phyloP scores from a whole-genome alignment of 805 yeast genomes.

The Lipomyces lipofer region DNA sequence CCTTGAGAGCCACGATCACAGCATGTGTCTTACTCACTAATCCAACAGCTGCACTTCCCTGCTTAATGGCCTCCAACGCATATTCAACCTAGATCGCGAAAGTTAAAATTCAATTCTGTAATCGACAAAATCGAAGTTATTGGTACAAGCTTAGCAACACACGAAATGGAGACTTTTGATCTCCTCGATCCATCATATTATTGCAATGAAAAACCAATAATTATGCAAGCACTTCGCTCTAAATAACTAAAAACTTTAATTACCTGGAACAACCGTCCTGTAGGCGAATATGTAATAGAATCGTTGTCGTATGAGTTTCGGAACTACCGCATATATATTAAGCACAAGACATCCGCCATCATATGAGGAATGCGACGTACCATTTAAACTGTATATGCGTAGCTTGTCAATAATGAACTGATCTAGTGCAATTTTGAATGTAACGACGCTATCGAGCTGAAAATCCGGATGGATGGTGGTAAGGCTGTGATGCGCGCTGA shows the following conservation, averaged over 20 bases:
- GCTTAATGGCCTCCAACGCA: constrained; percentile 93
- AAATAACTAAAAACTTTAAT: constrained; percentile 6
- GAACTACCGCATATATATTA: constrained; percentile 61
- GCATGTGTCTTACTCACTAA: constrained; percentile 82
- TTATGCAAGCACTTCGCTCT: neutral
- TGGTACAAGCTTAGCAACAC: neutral
- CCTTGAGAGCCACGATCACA: constrained; percentile 86
- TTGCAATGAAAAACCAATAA: constrained; percentile 15
- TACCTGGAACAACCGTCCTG: constrained; percentile 85
- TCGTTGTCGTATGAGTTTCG: constrained; percentile 99
- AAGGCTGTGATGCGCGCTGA: too few relatives aligned
- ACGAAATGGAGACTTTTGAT: too few relatives aligned
- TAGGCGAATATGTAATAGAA: constrained; percentile 95
- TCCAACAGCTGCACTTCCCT: constrained; percentile 97
- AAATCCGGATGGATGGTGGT: too few relatives aligned
- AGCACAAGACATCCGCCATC: too few relatives aligned
- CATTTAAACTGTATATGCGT: too few relatives aligned
- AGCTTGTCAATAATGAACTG: too few relatives aligned
- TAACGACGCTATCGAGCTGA: too few relatives aligned
- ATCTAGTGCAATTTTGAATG: too few relatives aligned
- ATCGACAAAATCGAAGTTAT: constrained; percentile 5
- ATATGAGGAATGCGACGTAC: too few relatives aligned
- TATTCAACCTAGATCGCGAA: constrained; percentile 55
- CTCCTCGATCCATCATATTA: constrained; percentile 1
- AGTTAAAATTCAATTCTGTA: neutral